These are phyloP conservation scores for Neurospora sp. DNA, from an alignment of 2,329 filamentous ascomycete species.

Conservation along the genomic window DNA sequence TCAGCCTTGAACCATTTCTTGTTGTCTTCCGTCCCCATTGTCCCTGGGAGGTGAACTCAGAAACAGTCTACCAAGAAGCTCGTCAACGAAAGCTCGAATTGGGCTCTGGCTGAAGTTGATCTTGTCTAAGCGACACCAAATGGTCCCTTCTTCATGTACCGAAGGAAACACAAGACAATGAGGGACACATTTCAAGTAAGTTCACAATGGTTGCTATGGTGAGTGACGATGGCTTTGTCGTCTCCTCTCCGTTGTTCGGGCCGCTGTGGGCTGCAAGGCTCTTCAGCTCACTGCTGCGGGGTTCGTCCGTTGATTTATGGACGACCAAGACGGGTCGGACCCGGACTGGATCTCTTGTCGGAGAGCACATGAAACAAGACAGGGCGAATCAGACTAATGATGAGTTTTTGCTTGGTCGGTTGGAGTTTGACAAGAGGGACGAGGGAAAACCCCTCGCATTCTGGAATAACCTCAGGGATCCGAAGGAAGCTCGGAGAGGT, in stretches of 20 bases:
- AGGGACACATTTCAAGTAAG: too few species aligned
- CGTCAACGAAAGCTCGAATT: not conserved
- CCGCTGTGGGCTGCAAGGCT: not conserved
- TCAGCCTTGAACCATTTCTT: not conserved
- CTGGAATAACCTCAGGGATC: not conserved
- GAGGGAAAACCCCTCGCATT: not conserved
- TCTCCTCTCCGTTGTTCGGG: not conserved
- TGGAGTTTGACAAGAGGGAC: accelerated
- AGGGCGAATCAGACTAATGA: not conserved
- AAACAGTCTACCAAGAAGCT: not conserved
- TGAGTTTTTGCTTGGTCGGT: not conserved
- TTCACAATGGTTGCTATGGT: not conserved
- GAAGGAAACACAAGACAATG: too few species aligned
- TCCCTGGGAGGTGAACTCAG: not conserved
- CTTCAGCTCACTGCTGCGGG: not conserved
- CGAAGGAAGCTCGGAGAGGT: too few species aligned
- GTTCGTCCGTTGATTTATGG: not conserved
- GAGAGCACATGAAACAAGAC: too few species aligned
- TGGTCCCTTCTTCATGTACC: too few species aligned
- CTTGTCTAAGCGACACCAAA: too few species aligned
- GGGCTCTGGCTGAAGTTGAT: too few species aligned
- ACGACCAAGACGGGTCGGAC: too few species aligned
- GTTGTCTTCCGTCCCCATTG: not conserved
- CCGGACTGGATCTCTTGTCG: too few species aligned
- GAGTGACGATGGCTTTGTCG: not conserved